These are phyloP conservation scores for Monosporascus sp. DNA, from an alignment of 2,329 filamentous ascomycete species.

Conservation along the genomic window DNA sequence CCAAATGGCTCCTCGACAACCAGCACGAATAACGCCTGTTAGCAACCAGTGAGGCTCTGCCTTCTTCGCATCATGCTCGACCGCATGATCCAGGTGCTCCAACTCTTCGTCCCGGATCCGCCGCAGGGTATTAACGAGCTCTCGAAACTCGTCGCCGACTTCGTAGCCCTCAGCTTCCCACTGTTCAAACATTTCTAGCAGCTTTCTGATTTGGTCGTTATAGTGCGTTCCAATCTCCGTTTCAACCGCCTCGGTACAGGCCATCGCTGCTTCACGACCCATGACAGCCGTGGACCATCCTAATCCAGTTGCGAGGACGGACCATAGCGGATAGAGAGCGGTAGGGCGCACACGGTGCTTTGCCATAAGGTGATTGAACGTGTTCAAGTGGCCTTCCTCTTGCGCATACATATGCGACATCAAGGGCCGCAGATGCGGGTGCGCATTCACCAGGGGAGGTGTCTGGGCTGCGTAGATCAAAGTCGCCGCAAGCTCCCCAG, in stretches of 20 bases:
- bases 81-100: slow-evolving; percentile 92
- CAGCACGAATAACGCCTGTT: slow-evolving; percentile 81
- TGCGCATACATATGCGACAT: slow-evolving; percentile 99
- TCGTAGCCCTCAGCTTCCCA: slow-evolving; percentile 76
- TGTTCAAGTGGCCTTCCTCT: slow-evolving; percentile 79
- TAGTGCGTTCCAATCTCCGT: slow-evolving; percentile 97
- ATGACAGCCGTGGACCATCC: slow-evolving; percentile 88
- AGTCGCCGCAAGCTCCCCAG: slow-evolving; percentile 92
- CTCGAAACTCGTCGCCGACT: slow-evolving; percentile 69
- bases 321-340: slow-evolving; percentile 88
- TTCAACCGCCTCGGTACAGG: slow-evolving; percentile 96
- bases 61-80: slow-evolving; percentile 87
- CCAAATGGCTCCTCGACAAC: slow-evolving; percentile 90
- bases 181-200: slow-evolving; percentile 74
- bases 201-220: slow-evolving; percentile 78
- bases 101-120: slow-evolving; percentile 91
- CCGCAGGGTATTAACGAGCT: slow-evolving; percentile 68
- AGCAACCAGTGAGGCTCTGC: slow-evolving; percentile 86
- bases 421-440: slow-evolving; percentile 82
- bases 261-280: slow-evolving; percentile 94
- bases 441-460: slow-evolving; percentile 68
- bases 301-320: slow-evolving; percentile 68
- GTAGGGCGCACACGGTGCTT: slow-evolving; percentile 89
- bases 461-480: slow-evolving; percentile 91
- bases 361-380: slow-evolving; percentile 77